Conservation (phyloP, 306 rosid species). For the Gastrolobium villosum region DNA sequence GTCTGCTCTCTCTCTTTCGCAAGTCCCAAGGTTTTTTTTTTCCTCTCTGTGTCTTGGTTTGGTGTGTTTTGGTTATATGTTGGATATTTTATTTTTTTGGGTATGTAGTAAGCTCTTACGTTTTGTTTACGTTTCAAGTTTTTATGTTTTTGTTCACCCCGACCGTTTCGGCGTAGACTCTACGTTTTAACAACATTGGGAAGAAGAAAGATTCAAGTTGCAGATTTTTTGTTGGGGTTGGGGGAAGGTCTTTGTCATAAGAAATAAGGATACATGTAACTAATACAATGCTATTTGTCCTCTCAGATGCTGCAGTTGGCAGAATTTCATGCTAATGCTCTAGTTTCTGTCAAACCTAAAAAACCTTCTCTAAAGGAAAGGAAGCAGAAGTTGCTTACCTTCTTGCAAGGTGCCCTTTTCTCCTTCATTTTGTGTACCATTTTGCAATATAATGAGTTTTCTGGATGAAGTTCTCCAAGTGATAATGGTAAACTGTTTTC, state of each 20-base stretch:
- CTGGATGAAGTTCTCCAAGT: constrained; percentile 42
- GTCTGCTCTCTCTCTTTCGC: no score
- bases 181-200: no score
- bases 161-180: no score
- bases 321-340: constrained; percentile 84
- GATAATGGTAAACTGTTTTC: constrained; percentile 39
- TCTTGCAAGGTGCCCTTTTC: constrained; percentile 81
- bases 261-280: constrained; percentile 2
- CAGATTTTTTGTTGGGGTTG: background rate
- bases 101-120: no score
- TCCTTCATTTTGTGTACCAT: constrained; percentile 40
- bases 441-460: constrained; percentile 34
- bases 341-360: constrained; percentile 79
- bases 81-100: no score
- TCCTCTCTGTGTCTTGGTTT: no score
- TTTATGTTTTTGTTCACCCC: no score
- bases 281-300: constrained; percentile 49
- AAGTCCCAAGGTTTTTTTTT: no score
- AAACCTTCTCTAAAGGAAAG: constrained; percentile 89
- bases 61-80: no score
- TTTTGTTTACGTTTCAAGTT: no score
- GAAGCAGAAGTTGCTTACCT: constrained; percentile 86
- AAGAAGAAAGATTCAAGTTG: background rate
- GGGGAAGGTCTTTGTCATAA: background rate
- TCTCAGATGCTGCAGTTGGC: constrained; percentile 97